These are phyloP conservation scores for Eucalyptus pauciflora DNA, from an alignment of 345 rosid species.

Conservation along the genomic window DNA sequence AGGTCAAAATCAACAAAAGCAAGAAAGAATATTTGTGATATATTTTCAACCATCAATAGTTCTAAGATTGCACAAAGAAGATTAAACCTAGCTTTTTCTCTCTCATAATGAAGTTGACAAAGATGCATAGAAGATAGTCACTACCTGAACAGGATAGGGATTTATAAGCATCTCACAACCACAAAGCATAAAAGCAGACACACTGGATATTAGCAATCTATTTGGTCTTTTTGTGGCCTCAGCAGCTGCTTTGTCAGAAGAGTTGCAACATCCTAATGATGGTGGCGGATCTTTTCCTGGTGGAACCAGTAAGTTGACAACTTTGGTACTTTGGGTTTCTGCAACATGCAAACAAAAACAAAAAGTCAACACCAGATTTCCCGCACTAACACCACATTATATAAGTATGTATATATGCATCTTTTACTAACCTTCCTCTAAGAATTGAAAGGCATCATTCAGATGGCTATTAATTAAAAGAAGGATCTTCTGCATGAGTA, in stretches of 20 bases:
- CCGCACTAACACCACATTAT: not conserved
- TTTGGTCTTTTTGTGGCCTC: slow-evolving; percentile 15
- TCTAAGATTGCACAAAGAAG: not conserved
- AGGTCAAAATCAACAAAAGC: not conserved
- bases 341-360: slow-evolving; percentile 7
- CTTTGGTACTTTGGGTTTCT: slow-evolving; percentile 54
- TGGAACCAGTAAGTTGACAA: slow-evolving; percentile 49
- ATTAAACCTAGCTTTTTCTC: not conserved
- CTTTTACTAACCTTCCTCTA: slow-evolving; percentile 63
- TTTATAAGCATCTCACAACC: slow-evolving; percentile 56
- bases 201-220: slow-evolving; percentile 23
- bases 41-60: not conserved
- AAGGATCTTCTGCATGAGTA: slow-evolving; percentile 63
- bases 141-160: slow-evolving; percentile 64
- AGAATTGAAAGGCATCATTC: slow-evolving; percentile 56
- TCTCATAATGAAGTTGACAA: not conserved
- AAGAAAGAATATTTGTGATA: not conserved
- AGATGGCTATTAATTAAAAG: slow-evolving; percentile 44
- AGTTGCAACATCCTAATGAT: slow-evolving; percentile 34
- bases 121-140: not conserved
- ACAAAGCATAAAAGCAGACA: slow-evolving; percentile 48
- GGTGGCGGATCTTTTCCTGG: slow-evolving; percentile 64
- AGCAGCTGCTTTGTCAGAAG: slow-evolving; percentile 1
- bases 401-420: not conserved
- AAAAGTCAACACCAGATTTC: not conserved